Conservation (phyloP, 2,329 filamentous ascomycete species). For the Laburnicola sp. region DNA sequence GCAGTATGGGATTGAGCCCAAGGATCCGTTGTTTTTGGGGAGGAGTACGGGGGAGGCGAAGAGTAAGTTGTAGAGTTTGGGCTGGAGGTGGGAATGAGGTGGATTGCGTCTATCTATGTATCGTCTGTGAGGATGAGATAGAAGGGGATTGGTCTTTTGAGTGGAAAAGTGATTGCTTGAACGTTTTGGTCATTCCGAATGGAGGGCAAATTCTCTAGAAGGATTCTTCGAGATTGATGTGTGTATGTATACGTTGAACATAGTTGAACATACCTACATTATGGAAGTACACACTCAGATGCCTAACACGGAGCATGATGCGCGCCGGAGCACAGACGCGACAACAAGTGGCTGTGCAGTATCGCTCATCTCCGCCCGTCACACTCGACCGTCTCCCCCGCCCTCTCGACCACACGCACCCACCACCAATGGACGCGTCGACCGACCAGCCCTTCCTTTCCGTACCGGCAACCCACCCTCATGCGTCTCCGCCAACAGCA, state of each 20-base stretch:
- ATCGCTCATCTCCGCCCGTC: not conserved
- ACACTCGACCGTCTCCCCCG: not conserved
- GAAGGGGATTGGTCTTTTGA: not conserved
- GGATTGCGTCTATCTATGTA: not conserved
- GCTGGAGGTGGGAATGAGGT: not conserved
- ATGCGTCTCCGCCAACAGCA: not conserved
- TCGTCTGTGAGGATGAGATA: not conserved
- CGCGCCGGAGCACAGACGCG: no score
- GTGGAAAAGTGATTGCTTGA: no score
- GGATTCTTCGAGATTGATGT: no score
- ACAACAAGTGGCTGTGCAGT: no score
- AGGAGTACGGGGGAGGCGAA: slow-evolving; percentile 44
- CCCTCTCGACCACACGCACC: not conserved
- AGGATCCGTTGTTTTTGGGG: slow-evolving; percentile 49
- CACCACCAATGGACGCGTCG: not conserved
- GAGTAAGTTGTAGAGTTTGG: slow-evolving; percentile 45
- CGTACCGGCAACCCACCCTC: not conserved
- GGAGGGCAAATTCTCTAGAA: no score
- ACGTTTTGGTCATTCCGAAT: no score
- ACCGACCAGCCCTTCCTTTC: not conserved
- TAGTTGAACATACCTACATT: no score
- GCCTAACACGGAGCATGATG: no score
- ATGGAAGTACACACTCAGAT: no score
- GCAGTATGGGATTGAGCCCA: slow-evolving; percentile 56
- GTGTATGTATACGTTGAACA: no score